These are phyloP conservation scores for Phyllosticta citriasiana DNA, from an alignment of 2,329 filamentous ascomycete genomes.

Conservation along the genomic window DNA sequence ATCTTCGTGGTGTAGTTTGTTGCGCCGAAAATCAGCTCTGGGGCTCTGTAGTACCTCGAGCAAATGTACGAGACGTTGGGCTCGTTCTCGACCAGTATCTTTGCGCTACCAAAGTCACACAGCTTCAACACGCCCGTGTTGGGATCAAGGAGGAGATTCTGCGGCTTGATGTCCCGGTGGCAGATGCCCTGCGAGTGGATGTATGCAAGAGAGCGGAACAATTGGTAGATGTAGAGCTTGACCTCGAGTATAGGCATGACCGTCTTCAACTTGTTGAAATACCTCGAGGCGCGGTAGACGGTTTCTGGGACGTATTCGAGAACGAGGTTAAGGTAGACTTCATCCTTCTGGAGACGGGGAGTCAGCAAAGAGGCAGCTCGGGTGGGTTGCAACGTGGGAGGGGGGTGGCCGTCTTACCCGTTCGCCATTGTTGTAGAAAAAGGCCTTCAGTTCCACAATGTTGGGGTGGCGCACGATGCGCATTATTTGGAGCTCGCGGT, in stretches of 20 bases:
- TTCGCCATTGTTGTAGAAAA: conserved; percentile 99
- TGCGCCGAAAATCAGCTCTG: conserved; percentile 95
- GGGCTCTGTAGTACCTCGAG: conserved; percentile 95
- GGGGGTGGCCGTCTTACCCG: conserved; percentile 50
- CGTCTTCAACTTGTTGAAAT: conserved; percentile 99
- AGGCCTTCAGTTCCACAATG: conserved; percentile 97
- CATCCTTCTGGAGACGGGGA: conserved; percentile 53
- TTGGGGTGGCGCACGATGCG: conserved; percentile 97
- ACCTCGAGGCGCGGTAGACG: conserved; percentile 92
- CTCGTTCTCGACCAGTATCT: conserved; percentile 97
- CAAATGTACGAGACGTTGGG: conserved; percentile 99
- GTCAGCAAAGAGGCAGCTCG: conserved; percentile 19
- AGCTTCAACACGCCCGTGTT: conserved; percentile 87
- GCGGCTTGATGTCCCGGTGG: conserved; percentile 97
- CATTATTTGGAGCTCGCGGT: conserved; percentile 99
- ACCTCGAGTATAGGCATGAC: conserved; percentile 98
- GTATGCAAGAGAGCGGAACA: conserved; percentile 95
- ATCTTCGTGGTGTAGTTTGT: conserved; percentile 99
- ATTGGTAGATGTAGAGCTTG: conserved; percentile 99
- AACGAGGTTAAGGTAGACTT: conserved; percentile 96
- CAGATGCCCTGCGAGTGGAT: conserved; percentile 99
- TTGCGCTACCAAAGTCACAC: conserved; percentile 97
- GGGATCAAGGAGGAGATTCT: conserved; percentile 91
- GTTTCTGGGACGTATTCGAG: conserved; percentile 98
- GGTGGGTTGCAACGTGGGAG: conserved; percentile 14